Evolutionary conservation across 768 basidiomycete genomes (phyloP).

Genomic region (Boletus eberwhitei): DNA sequence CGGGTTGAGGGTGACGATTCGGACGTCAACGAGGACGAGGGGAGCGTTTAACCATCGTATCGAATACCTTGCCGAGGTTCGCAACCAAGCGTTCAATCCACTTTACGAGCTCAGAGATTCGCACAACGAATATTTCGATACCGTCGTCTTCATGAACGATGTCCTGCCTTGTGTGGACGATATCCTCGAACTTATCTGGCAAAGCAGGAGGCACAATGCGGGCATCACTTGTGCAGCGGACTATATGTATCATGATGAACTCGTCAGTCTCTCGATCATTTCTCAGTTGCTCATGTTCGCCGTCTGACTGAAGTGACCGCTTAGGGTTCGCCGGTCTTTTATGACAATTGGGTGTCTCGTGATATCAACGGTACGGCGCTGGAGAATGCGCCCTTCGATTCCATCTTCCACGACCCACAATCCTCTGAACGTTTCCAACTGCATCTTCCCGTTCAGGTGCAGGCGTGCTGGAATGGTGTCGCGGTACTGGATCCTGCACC

Average conservation of each 20-base stretch:
- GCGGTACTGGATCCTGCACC: conserved; percentile 94
- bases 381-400: conserved; percentile 96
- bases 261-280: conserved; percentile 45
- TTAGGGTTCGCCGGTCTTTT: conserved; percentile 86
- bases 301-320: background rate
- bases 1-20: conserved; percentile 90
- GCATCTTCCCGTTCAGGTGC: conserved; percentile 93
- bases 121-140: conserved; percentile 93
- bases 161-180: conserved; percentile 98
- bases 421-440: conserved; percentile 81
- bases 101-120: conserved; percentile 90
- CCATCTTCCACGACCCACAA: conserved; percentile 81
- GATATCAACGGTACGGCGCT: conserved; percentile 98
- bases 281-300: background rate
- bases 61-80: conserved; percentile 99
- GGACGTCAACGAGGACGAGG: conserved; percentile 87
- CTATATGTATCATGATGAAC: conserved; percentile 98
- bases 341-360: conserved; percentile 97
- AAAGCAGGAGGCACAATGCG: conserved; percentile 88
- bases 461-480: conserved; percentile 98
- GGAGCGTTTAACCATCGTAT: conserved; percentile 99
- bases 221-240: conserved; percentile 98
- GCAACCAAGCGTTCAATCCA: conserved; percentile 95
- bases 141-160: conserved; percentile 99
- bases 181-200: conserved; percentile 96